phyloP scores from a whole-genome alignment of 2,329 filamentous ascomycete genomes.

The Cryphonectria parasitica region DNA sequence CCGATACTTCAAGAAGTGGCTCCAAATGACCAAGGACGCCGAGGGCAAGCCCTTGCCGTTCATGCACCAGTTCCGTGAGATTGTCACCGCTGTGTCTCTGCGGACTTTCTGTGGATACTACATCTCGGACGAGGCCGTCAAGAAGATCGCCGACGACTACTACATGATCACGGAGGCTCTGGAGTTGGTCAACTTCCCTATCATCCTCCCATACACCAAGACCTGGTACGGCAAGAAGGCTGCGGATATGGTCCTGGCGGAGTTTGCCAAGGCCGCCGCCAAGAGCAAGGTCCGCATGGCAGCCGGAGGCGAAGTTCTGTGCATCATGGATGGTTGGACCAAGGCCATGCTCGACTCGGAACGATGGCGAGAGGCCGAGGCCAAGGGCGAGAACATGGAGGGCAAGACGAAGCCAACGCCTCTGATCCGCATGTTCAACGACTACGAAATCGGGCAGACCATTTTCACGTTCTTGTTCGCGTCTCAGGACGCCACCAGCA shows the following conservation, averaged over 20 bases:
- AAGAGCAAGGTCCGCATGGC: slow-evolving; percentile 94
- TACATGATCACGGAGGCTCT: slow-evolving; percentile 94
- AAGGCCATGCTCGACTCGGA: slow-evolving; percentile 85
- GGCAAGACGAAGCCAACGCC: slow-evolving; percentile 79
- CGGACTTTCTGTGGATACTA: slow-evolving; percentile 98
- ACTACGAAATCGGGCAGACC: slow-evolving; percentile 91
- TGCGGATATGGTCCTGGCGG: slow-evolving; percentile 85
- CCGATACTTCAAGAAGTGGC: slow-evolving; percentile 79
- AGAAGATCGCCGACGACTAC: slow-evolving; percentile 95
- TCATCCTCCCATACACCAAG: slow-evolving; percentile 93
- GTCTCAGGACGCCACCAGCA: slow-evolving; percentile 95
- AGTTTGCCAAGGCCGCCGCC: slow-evolving; percentile 88
- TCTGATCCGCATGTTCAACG: slow-evolving; percentile 82
- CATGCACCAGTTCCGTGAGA: slow-evolving; percentile 90
- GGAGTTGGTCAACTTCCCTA: slow-evolving; percentile 97
- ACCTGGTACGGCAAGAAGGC: slow-evolving; percentile 98
- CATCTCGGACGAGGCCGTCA: slow-evolving; percentile 85
- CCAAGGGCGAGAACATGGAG: slow-evolving; percentile 69
- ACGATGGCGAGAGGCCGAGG: slow-evolving; percentile 77
- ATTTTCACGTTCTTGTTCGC: slow-evolving; percentile 97
- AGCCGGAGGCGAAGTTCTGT: slow-evolving; percentile 81
- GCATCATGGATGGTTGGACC: slow-evolving; percentile 96
- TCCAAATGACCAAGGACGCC: slow-evolving; percentile 73
- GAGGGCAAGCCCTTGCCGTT: slow-evolving; percentile 78
- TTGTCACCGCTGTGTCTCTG: slow-evolving; percentile 93